Percentiles rank a stretch among this genome's conserved stretches.
Conservation (phyloP, 2,329 filamentous ascomycete genomes). For the Colletotrichum graminicola region DNA sequence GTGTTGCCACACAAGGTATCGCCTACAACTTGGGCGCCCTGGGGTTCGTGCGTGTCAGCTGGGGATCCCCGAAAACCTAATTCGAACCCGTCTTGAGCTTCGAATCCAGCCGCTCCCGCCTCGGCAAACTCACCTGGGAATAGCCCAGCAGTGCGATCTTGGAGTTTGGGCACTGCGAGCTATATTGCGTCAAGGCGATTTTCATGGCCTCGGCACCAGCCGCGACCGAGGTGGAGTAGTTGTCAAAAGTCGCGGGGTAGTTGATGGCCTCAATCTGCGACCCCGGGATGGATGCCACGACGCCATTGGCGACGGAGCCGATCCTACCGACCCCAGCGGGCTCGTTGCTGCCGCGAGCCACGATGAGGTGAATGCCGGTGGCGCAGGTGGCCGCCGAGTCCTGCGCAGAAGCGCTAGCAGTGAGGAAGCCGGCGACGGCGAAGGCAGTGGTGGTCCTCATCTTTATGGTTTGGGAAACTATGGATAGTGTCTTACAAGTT, state of each 20-base stretch:
- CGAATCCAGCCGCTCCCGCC: neutral
- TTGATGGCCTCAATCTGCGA: conserved; percentile 52
- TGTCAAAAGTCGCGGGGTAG: conserved; percentile 54
- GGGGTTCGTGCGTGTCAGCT: conserved; percentile 28
- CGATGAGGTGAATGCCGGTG: conserved; percentile 55
- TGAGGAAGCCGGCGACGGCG: conserved; percentile 43
- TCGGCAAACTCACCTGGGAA: conserved; percentile 52
- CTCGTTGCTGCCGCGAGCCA: conserved; percentile 55
- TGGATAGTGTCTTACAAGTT: neutral
- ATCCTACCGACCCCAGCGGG: conserved; percentile 50
- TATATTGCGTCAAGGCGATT: conserved; percentile 49
- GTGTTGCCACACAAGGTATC: conserved; percentile 55
- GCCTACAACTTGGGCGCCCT: conserved; percentile 55
- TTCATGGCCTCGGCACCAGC: conserved; percentile 51
- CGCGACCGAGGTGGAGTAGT: conserved; percentile 53
- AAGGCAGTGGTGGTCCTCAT: conserved; percentile 25
- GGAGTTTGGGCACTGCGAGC: conserved; percentile 52
- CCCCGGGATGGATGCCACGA: conserved; percentile 51
- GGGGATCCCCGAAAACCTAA: neutral
- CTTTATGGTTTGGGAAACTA: neutral
- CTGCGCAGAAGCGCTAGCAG: conserved; percentile 45
- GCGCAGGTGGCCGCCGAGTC: conserved; percentile 48
- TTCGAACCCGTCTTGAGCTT: neutral
- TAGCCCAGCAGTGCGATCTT: conserved; percentile 58
- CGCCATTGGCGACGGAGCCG: conserved; percentile 50